A percentile compares a stretch with the other conserved stretches of the same genome.
These are phyloP conservation scores for Mollisiaceae sp. DNA, from an alignment of 2,329 filamentous ascomycete genomes.

Conservation along the genomic window DNA sequence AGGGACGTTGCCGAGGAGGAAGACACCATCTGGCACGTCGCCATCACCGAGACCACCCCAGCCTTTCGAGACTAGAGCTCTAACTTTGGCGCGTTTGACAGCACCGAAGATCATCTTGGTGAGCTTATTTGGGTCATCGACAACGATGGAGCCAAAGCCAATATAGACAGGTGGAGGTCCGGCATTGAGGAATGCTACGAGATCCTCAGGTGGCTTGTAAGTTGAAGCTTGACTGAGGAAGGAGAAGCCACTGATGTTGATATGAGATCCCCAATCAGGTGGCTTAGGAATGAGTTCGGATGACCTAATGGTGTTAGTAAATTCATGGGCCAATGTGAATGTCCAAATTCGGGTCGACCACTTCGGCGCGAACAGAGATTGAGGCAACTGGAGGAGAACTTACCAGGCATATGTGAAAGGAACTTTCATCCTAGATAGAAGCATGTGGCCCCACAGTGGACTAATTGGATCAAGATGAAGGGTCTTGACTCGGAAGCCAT, in stretches of 20 bases:
- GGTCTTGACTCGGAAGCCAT: conserved; percentile 71
- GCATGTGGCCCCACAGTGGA: conserved; percentile 76
- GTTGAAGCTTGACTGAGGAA: conserved; percentile 64
- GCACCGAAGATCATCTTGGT: conserved; percentile 74
- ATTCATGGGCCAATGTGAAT: background rate
- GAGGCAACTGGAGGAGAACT: background rate
- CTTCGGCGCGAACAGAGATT: background rate
- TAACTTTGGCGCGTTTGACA: conserved; percentile 65
- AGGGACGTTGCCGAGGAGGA: conserved; percentile 74
- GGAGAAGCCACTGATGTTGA: conserved; percentile 80
- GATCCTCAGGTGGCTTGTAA: conserved; percentile 60
- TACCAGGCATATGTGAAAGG: conserved; percentile 77
- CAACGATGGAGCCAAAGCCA: conserved; percentile 76
- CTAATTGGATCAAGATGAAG: conserved; percentile 74
- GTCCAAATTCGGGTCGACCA: background rate
- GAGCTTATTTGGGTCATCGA: conserved; percentile 71
- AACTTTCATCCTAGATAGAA: conserved; percentile 72
- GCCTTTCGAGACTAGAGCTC: conserved; percentile 74
- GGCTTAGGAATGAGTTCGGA: conserved; percentile 69
- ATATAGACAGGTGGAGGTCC: conserved; percentile 72
- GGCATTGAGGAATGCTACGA: conserved; percentile 59
- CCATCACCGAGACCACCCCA: conserved; percentile 73
- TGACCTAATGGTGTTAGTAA: conserved; percentile 28
- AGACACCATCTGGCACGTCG: conserved; percentile 62
- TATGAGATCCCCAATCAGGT: conserved; percentile 67